Evolutionary conservation across 176 grass and related monocot species (phyloP), one percentile per base, ranked within the genome.

Genomic region (Musa schizocarpa): DNA sequence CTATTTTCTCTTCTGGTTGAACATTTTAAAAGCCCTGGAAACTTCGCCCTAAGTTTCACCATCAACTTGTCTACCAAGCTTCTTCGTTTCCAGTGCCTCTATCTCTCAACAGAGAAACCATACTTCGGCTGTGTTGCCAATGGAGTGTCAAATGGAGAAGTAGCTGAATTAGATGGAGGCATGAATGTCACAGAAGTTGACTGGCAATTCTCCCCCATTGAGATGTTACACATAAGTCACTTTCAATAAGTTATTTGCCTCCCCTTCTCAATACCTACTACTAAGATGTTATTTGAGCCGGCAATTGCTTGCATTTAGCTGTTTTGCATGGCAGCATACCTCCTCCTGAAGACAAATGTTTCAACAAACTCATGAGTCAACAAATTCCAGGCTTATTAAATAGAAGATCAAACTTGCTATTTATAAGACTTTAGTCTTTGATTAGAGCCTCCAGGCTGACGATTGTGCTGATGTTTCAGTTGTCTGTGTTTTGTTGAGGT

Each of bases 321-420:
- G 63, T 52, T 77, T 68, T 92, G 89, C 83, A 92, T 92, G n/a
- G 86, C 89, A 74, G 69, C 81, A 74, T 92, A 88, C 16, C 86
- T 83, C 69, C 57, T 88, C 82, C 89, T 92, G 86, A 58, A 86
- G 79, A 85, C 59, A 51, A 81, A 69, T 24, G 43, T 16, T 8
- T 68, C 8, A 22, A 17, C 61, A 63, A 54, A n/a, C n/a, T n/a
- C n/a, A n/a, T 29, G 24, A 3, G 29, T 34, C 29, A 34, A 27
- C 63, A 65, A 11, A 27, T 63, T 22, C 13, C 23, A 26, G n/a
- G 23, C 26, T 65, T 9, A 12, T 65, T 65, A 65, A 65, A 25
- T 65, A 11, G n/a, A n/a, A 65, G 63, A 65, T 26, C 11, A 65
- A 65, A 26, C 21, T 65, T 25, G 8, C 26, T n/a, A n/a, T n/a